Conservation (phyloP, 2,329 filamentous ascomycete genomes). For the Alternaria tenuissima region DNA sequence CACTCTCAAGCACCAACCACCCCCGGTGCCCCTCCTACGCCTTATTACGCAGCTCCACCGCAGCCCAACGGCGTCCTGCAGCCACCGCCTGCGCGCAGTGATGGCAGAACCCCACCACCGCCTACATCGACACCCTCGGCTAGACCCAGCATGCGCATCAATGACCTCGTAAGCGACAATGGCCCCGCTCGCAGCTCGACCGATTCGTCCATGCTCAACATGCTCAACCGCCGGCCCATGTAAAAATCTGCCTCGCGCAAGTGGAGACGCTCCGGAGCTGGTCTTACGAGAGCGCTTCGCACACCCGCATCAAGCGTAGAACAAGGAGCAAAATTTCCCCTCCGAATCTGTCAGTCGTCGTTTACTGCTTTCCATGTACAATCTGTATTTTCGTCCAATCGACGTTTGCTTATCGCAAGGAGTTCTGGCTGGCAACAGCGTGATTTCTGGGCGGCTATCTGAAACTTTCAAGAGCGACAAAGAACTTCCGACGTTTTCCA, state of each 20-base stretch:
- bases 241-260: conserved; percentile 24
- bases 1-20: conserved; percentile 52
- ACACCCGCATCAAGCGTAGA: conserved; percentile 17
- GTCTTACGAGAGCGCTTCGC: conserved; percentile 38
- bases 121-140: conserved; percentile 43
- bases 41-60: conserved; percentile 45
- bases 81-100: conserved; percentile 46
- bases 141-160: conserved; percentile 54
- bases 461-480: conserved; percentile 30
- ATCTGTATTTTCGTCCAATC: conserved; percentile 26
- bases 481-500: conserved; percentile 26
- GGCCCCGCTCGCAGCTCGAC: conserved; percentile 51
- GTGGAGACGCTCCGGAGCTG: conserved; percentile 38
- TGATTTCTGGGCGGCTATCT: conserved; percentile 34
- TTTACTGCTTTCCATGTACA: conserved; percentile 33
- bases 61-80: conserved; percentile 43
- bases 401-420: conserved; percentile 22
- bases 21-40: conserved; percentile 40
- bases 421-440: conserved; percentile 28
- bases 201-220: conserved; percentile 55
- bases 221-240: conserved; percentile 52
- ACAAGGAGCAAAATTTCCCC: conserved; percentile 13
- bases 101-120: conserved; percentile 53
- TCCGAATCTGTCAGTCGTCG: conserved; percentile 9
- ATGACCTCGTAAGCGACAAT: conserved; percentile 51